A percentile compares a stretch with the other conserved stretches of the same genome.
These are phyloP conservation scores for Lentinula boryana DNA, from an alignment of 768 basidiomycete genomes.

Conservation along the genomic window DNA sequence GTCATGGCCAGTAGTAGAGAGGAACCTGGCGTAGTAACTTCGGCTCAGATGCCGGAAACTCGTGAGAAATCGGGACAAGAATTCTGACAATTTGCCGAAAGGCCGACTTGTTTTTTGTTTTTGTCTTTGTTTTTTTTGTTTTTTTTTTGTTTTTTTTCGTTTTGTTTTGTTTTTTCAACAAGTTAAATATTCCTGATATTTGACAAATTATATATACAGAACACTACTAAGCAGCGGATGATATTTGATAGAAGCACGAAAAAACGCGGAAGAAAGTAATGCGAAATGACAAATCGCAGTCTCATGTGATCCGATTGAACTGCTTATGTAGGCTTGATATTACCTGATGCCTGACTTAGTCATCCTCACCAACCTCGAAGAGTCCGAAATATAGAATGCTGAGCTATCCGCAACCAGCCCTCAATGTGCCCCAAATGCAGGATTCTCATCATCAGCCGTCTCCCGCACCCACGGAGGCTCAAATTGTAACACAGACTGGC, in stretches of 20 bases:
- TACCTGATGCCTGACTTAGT: not conserved
- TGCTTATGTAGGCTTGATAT: not conserved
- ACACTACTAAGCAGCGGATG: no score
- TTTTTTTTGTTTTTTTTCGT: no score
- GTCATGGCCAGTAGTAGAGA: not conserved
- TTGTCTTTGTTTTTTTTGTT: no score
- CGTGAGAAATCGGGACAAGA: not conserved
- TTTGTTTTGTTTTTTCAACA: no score
- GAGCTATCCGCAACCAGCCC: constrained; percentile 2
- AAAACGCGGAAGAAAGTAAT: not conserved
- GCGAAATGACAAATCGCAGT: not conserved
- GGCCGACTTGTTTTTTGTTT: not conserved
- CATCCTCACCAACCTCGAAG: not conserved
- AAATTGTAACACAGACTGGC: not conserved
- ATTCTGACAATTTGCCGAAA: not conserved
- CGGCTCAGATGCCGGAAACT: not conserved
- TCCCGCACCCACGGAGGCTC: not conserved
- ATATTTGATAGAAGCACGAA: no score
- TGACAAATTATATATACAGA: no score
- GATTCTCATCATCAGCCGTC: not conserved
- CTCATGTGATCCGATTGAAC: not conserved
- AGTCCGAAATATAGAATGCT: not conserved
- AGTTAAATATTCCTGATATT: no score
- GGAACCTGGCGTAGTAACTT: not conserved
- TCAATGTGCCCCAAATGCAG: constrained; percentile 6